A percentile compares a stretch with the other conserved stretches of the same genome.
Conservation (phyloP, 225 moss, liverwort and hornwort genomes). For the Pseudisothecium myosuroides region DNA sequence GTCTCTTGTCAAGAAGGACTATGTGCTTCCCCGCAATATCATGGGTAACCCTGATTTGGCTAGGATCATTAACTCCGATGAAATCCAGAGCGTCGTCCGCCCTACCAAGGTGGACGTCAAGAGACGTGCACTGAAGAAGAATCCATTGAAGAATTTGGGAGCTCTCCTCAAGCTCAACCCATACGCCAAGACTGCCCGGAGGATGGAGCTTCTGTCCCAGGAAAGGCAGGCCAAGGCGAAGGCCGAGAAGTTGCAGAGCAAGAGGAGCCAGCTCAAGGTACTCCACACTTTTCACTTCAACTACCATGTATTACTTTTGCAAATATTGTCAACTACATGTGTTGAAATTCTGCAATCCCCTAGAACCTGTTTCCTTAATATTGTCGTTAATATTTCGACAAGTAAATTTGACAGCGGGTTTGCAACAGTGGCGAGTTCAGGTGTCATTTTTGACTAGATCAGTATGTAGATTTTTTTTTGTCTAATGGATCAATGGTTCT, state of each 20-base stretch:
- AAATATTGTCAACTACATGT: too few species aligned
- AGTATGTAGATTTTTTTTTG: not conserved
- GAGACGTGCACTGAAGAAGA: not conserved
- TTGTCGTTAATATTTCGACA: not conserved
- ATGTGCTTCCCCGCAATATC: not conserved
- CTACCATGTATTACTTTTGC: not conserved
- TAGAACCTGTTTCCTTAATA: too few species aligned
- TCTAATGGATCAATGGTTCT: not conserved
- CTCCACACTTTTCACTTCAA: not conserved
- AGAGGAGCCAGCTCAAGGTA: not conserved
- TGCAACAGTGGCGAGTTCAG: not conserved
- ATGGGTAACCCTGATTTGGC: not conserved
- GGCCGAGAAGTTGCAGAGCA: not conserved
- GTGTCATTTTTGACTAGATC: not conserved
- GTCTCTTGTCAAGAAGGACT: not conserved
- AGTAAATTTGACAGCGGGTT: too few species aligned
- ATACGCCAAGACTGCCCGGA: not conserved
- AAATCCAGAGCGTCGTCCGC: not conserved
- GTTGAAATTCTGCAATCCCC: too few species aligned
- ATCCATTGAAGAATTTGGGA: not conserved
- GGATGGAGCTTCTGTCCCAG: not conserved
- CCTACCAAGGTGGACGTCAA: not conserved
- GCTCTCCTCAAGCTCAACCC: not conserved
- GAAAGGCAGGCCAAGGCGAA: not conserved
- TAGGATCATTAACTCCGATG: not conserved